These are phyloP conservation scores for Pythium rhizo-oryzae DNA, from an alignment of 352 stramenopile genomes.

Conservation along the genomic window DNA sequence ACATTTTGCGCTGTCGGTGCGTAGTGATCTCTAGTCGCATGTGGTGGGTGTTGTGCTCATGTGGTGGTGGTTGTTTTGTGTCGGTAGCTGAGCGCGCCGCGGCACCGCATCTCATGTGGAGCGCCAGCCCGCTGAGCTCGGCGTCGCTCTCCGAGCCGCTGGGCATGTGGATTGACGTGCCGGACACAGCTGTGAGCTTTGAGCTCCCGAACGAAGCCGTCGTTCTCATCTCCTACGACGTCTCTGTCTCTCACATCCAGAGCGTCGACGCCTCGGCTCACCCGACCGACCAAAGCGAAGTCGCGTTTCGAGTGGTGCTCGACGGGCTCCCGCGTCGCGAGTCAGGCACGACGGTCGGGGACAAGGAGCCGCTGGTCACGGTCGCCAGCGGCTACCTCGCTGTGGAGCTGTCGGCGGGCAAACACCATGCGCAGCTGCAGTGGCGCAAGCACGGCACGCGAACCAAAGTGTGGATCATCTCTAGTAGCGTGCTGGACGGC, in stretches of 20 bases:
- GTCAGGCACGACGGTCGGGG: constrained; percentile 62
- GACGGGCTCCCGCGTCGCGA: constrained; percentile 62
- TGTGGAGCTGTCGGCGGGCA: constrained; percentile 50
- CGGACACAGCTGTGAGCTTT: constrained; percentile 47
- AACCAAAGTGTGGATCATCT: constrained; percentile 61
- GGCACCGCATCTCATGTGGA: constrained; percentile 67
- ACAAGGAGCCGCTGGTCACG: constrained; percentile 56
- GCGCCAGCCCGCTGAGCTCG: constrained; percentile 49
- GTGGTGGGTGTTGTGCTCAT: neutral
- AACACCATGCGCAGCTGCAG: constrained; percentile 59
- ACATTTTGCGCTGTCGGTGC: neutral
- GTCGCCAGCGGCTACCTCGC: constrained; percentile 63
- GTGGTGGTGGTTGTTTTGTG: neutral
- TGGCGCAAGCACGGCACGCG: constrained; percentile 65
- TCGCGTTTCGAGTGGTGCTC: constrained; percentile 65
- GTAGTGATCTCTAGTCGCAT: neutral
- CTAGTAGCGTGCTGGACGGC: constrained; percentile 61
- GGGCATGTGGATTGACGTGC: constrained; percentile 60
- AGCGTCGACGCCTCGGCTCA: constrained; percentile 11
- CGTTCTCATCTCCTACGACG: constrained; percentile 72
- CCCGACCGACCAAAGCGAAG: constrained; percentile 42
- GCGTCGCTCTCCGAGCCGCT: constrained; percentile 25
- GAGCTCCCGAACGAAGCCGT: constrained; percentile 62
- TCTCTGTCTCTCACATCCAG: constrained; percentile 54
- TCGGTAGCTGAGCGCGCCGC: constrained; percentile 12